Conservation (phyloP, 2,329 filamentous ascomycete genomes). For the Colletotrichum gigasporum region DNA sequence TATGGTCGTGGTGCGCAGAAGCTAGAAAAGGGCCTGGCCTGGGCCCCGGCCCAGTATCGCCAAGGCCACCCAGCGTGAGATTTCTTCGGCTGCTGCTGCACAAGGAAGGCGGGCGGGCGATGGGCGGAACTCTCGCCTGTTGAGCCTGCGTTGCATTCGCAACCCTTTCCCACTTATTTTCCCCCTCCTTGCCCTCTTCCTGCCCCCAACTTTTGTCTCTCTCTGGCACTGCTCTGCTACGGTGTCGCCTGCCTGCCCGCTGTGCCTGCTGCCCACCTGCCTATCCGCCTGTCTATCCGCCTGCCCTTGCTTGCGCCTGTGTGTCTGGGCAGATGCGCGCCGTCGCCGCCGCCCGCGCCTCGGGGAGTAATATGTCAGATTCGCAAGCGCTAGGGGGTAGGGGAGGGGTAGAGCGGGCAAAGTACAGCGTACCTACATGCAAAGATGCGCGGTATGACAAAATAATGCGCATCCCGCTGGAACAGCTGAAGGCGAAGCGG, state of each 20-base stretch:
- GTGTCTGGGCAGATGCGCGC: slow-evolving; percentile 21
- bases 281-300: background rate
- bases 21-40: background rate
- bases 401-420: background rate
- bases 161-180: slow-evolving; percentile 21
- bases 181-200: background rate
- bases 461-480: slow-evolving; percentile 17
- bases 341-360: slow-evolving; percentile 23
- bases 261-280: background rate
- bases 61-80: slow-evolving; percentile 12
- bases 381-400: slow-evolving; percentile 14
- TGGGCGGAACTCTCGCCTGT: slow-evolving; percentile 29
- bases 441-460: slow-evolving; percentile 25
- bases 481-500: background rate
- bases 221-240: too few species aligned
- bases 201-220: slow-evolving; percentile 13
- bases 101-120: slow-evolving; percentile 6
- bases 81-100: background rate
- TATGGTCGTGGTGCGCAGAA: too few species aligned
- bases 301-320: slow-evolving; percentile 15
- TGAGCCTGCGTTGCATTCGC: slow-evolving; percentile 30
- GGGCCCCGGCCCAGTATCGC: slow-evolving; percentile 5
- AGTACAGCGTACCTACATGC: slow-evolving; percentile 15
- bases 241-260: slow-evolving; percentile 2
- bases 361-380: slow-evolving; percentile 30